phyloP scores from a whole-genome alignment of 768 basidiomycete species.

The Amanita exitialis region DNA sequence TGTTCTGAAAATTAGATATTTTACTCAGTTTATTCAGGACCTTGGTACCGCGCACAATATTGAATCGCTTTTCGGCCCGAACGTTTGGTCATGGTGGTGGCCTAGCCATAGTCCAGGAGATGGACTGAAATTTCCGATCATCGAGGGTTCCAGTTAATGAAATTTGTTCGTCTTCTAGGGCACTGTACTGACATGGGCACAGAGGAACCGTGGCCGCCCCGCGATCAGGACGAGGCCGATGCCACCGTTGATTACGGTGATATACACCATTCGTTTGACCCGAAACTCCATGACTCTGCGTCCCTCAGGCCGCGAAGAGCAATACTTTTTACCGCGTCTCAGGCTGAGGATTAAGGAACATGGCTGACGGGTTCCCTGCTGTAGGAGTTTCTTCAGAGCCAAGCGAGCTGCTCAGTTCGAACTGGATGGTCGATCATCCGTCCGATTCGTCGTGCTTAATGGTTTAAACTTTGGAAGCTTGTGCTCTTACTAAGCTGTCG shows the following conservation, averaged over 20 bases:
- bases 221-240: neutral
- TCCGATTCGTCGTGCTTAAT: no score
- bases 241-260: neutral
- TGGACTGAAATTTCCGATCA: conserved; percentile 71
- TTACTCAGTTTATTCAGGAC: conserved; percentile 41
- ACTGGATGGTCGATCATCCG: no score
- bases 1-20: conserved; percentile 8
- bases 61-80: conserved; percentile 67
- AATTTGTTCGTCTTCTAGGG: conserved; percentile 23
- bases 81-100: conserved; percentile 76
- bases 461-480: no score
- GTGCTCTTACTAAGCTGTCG: no score
- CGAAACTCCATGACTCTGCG: neutral
- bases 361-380: no score
- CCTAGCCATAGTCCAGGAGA: conserved; percentile 60
- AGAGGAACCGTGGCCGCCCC: conserved; percentile 4
- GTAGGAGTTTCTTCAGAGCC: no score
- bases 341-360: neutral
- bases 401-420: no score
- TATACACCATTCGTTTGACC: neutral
- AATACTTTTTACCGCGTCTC: neutral
- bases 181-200: neutral
- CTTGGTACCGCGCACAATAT: conserved; percentile 69
- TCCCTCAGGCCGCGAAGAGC: neutral
- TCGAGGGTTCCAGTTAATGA: conserved; percentile 68